phyloP scores from a whole-genome alignment of 2,329 filamentous ascomycete species.

The Aspergillus ibericus region DNA sequence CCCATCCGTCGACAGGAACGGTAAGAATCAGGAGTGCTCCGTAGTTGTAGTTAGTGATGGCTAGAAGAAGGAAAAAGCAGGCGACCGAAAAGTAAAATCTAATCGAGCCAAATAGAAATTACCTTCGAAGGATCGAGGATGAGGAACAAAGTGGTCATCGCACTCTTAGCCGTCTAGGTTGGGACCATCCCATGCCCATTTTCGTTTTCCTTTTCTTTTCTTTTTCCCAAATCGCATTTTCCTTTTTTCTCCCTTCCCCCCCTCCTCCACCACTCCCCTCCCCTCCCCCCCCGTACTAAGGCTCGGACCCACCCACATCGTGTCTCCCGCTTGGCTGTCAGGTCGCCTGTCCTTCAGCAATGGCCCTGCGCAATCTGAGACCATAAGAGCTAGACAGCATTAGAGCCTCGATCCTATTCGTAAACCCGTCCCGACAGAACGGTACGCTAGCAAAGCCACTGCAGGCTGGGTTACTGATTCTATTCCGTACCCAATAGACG shows the following conservation, averaged over 20 bases:
- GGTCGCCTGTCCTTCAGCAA: slow-evolving; percentile 14
- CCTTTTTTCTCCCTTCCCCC: not conserved
- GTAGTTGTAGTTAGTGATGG: too few species aligned
- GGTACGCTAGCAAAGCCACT: slow-evolving; percentile 24
- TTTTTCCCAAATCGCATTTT: not conserved
- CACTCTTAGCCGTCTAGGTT: not conserved
- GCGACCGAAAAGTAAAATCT: not conserved
- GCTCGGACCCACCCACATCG: slow-evolving; percentile 21
- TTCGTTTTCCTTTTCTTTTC: not conserved
- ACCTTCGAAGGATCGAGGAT: not conserved
- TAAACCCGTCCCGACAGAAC: slow-evolving; percentile 21
- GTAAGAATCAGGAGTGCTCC: not conserved
- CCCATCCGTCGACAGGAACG: not conserved
- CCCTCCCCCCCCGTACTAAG: slow-evolving; percentile 4
- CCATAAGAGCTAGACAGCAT: slow-evolving; percentile 17
- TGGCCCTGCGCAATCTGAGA: slow-evolving; percentile 20
- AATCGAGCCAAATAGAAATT: not conserved
- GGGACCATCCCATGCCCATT: not conserved
- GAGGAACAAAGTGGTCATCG: not conserved
- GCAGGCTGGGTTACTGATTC: slow-evolving; percentile 20
- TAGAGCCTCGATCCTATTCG: slow-evolving; percentile 21
- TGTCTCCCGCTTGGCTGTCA: slow-evolving; percentile 21
- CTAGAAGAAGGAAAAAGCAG: too few species aligned
- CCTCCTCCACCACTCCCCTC: not conserved
- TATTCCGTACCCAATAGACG: slow-evolving; percentile 23